Evolutionary conservation across 1,139 yeast species (phyloP).

Genomic region (Yamadazyma membranifaciens): DNA sequence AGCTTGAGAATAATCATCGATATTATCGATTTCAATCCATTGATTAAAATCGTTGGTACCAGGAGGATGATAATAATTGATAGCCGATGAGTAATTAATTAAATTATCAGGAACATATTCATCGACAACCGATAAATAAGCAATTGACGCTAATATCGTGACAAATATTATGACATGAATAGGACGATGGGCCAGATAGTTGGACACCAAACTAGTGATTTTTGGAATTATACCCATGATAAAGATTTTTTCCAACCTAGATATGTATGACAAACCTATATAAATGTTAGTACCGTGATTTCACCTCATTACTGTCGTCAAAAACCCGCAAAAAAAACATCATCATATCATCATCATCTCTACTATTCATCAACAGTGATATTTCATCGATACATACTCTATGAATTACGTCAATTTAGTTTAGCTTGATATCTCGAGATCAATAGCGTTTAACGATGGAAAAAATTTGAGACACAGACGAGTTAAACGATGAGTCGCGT

Average conservation of each 20-base stretch:
- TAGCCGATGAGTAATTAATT: conserved; percentile 15
- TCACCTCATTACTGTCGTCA: no score
- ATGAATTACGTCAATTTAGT: no score
- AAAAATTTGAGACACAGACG: conserved; percentile 3
- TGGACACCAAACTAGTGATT: conserved; percentile 25
- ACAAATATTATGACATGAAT: conserved; percentile 81
- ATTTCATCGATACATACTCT: no score
- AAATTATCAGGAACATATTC: conserved; percentile 57
- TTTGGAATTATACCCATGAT: conserved; percentile 2
- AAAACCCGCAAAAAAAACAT: no score
- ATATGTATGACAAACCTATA: not conserved
- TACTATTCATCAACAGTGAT: no score
- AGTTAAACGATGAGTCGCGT: conserved; percentile 3
- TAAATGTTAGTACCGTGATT: not conserved
- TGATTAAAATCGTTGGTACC: conserved; percentile 32
- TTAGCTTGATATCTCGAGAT: not conserved
- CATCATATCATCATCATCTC: no score
- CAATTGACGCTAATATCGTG: conserved; percentile 73
- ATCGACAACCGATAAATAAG: conserved; percentile 80
- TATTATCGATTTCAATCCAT: conserved; percentile 45
- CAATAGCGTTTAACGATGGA: not conserved
- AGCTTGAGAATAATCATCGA: conserved; percentile 35
- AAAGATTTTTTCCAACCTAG: not conserved
- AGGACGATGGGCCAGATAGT: conserved; percentile 76
- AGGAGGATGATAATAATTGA: conserved; percentile 46